Percentiles rank a stretch among this genome's conserved stretches.
Evolutionary conservation across 1,139 yeast species (phyloP).

Genomic region (Yarrowia galli): DNA sequence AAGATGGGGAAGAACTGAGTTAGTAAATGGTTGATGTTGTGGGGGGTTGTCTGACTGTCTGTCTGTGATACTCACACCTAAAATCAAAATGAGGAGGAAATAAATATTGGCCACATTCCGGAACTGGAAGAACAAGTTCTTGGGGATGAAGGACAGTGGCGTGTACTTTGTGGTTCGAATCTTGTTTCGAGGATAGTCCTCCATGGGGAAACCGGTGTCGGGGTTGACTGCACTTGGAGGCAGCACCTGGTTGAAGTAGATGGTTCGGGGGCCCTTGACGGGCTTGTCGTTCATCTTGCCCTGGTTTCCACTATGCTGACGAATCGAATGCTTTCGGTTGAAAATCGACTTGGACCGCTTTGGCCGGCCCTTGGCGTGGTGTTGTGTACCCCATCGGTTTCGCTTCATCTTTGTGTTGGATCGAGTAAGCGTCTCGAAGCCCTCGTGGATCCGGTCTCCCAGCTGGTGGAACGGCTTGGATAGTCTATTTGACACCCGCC

Average conservation of each 20-base stretch:
- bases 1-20: constrained; percentile 68
- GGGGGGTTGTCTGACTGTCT: background rate
- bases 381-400: constrained; percentile 89
- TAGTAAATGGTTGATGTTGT: constrained; percentile 4
- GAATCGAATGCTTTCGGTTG: constrained; percentile 36
- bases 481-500: constrained; percentile 14
- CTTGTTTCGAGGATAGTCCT: constrained; percentile 75
- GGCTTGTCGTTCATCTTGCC: constrained; percentile 32
- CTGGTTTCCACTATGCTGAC: constrained; percentile 28
- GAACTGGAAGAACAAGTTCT: constrained; percentile 77
- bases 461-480: constrained; percentile 37
- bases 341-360: constrained; percentile 47
- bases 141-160: constrained; percentile 85
- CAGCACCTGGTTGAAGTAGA: constrained; percentile 69
- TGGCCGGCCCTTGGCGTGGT: constrained; percentile 69
- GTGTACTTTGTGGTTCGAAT: constrained; percentile 94
- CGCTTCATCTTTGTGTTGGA: constrained; percentile 62
- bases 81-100: constrained; percentile 75
- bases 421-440: constrained; percentile 41
- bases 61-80: constrained; percentile 58
- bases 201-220: constrained; percentile 53
- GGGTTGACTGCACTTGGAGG: constrained; percentile 68
- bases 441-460: constrained; percentile 32
- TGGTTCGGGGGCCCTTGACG: constrained; percentile 41
- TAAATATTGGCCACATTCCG: constrained; percentile 85